Conservation (phyloP, 2,329 filamentous ascomycete genomes). For the Claviceps sorghi region DNA sequence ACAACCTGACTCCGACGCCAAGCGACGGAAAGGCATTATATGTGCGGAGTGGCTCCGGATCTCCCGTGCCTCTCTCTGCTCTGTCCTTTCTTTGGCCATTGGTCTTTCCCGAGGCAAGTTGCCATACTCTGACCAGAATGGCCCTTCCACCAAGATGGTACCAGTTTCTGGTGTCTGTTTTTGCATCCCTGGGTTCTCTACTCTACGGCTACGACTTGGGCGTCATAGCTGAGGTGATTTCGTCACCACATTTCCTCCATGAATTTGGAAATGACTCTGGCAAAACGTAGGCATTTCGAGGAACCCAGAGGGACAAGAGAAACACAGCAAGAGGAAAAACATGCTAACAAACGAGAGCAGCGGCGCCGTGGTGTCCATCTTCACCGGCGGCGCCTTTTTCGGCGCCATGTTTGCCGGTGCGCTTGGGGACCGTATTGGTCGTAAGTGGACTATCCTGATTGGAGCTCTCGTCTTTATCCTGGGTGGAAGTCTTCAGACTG, state of each 20-base stretch:
- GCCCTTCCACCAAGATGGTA: neutral
- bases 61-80: neutral
- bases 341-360: neutral
- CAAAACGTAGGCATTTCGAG: neutral
- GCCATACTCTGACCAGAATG: neutral
- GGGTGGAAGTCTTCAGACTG: neutral
- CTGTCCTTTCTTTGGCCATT: neutral
- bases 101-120: neutral
- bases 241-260: neutral
- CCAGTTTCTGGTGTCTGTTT: neutral
- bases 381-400: neutral
- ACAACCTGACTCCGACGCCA: neutral
- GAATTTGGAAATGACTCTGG: neutral
- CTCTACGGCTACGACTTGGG: neutral
- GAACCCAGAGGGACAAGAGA: neutral
- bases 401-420: neutral
- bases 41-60: neutral
- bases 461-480: neutral
- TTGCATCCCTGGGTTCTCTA: neutral
- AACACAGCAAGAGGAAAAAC: neutral
- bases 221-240: neutral
- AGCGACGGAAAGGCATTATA: neutral
- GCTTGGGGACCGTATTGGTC: neutral
- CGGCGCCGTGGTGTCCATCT: neutral
- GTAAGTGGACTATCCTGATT: neutral